Percentiles rank a stretch among this genome's conserved stretches.
Conservation (phyloP, 179 eudicot genomes). For the Beta lomatogona region DNA sequence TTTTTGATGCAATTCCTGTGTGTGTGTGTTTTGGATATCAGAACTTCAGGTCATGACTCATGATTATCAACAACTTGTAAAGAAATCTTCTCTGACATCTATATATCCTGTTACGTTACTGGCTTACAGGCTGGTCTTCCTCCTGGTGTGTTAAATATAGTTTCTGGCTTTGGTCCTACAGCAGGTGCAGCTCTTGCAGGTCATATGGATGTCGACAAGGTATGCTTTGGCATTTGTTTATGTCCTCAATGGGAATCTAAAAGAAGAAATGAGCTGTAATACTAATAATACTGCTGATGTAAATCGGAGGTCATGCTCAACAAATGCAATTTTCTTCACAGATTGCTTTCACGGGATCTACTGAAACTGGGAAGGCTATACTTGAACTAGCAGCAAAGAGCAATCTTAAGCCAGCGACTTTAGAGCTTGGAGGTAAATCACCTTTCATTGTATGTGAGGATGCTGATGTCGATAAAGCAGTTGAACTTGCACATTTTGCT, state of each 20-base stretch:
- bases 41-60: too few species aligned
- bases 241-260: not conserved
- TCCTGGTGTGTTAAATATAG: conserved; percentile 72
- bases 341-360: conserved; percentile 93
- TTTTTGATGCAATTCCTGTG: not conserved
- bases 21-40: too few species aligned
- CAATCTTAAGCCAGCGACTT: conserved; percentile 62
- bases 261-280: not conserved
- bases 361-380: conserved; percentile 66
- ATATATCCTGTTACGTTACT: not conserved
- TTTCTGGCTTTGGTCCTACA: conserved; percentile 75
- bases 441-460: conserved; percentile 77
- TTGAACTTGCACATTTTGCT: conserved; percentile 88
- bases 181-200: conserved; percentile 87
- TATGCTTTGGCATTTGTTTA: not conserved
- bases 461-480: conserved; percentile 81
- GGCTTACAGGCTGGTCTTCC: conserved; percentile 72
- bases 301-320: not conserved
- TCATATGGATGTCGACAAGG: conserved; percentile 91
- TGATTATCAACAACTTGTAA: too few species aligned
- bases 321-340: conserved; percentile 28
- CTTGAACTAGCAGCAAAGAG: conserved; percentile 69
- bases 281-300: not conserved
- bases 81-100: not conserved
- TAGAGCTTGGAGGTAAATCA: conserved; percentile 73